Base-by-base conservation (phyloP, 2,329 filamentous ascomycete species). In the Penicillium rolfsii region DNA sequence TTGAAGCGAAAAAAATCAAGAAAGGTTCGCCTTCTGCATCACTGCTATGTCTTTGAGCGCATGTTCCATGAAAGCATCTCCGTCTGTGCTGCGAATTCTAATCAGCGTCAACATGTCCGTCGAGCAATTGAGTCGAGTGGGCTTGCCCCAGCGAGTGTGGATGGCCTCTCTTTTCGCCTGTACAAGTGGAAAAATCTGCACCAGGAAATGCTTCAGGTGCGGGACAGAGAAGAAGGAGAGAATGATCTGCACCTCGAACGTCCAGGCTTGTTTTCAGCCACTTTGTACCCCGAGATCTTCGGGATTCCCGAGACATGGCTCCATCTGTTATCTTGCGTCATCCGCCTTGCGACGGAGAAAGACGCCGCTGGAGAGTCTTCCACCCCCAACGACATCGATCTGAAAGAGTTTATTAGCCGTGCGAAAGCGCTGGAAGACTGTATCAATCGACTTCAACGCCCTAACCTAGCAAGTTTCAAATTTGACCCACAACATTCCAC, bases 251-350 rank as follows among this genome's bases (percentile, higher is more conserved):
- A 81, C 35, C 73, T 81, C 7, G 74, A 80, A 52, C 60, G 74
- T 0, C 76, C 79, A 11, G 79, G 78, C 0, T 66, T 70, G 0
- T 81, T 76, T 71, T 72, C 75, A 0, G 70, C 73, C 0, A 81
- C 79, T 0, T 67, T 82, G 0, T 82, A 80, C 26, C 77, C 77
- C 78, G 76, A 80, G 24, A 81, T 82, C 1, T 82, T 79, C 26
- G 80, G 80, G 0, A 72, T 82, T 6, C 80, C 79, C 0, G 79
- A 82, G 50, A 70, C 76, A 0, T 73, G 77, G 24, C 67, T 82
- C 59, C 73, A 77, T 0, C 70, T 81, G 1, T 57, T 81, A 2
- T 81, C 79, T 0, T 75, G 78, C 12, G 73, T 78, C 0, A 78
- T 81, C 14, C 77, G 78, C 3, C 68, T 82, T 0, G 78, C 74